Evolutionary conservation across 2,329 filamentous ascomycete genomes (phyloP), one percentile per base, ranked within the genome.

Genomic region (Lasiodiplodia sp.): DNA sequence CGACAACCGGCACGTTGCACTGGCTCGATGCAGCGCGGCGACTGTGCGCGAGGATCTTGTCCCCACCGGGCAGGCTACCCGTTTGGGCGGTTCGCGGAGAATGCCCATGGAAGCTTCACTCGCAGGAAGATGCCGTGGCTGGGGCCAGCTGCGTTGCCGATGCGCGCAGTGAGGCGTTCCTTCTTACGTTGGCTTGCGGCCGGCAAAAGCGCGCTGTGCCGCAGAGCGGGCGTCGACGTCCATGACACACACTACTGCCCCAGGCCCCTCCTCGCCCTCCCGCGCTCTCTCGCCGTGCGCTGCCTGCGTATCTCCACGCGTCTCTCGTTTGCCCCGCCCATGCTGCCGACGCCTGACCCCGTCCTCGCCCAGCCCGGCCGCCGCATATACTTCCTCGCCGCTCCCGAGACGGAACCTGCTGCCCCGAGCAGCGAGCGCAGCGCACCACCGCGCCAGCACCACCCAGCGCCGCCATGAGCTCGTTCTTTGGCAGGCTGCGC

Each of bases 401-500:
- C 60, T 51, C 44, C 60, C 44, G 31, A 37, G 16, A 58, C 65
- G 65, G 55, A 60, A 55, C 55, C 56, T 49, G 65, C 65, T 57
- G 65, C 65, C 55, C 56, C 55, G 55, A 60, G 53, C 56, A 60
- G 66, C 56, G 23, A 53, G 56, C 37, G 37, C 66, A 52, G 66
- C 56, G 14, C 44, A 31, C n/a, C 56, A 31, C 66, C 37, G 44
- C 47, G 21, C 66, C 66, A 47, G 12, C 56, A 38, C 57, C 55
- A 40, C 40, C 53, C 65, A 34, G 34, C 55, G 70, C 72, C 71
- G 77, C 72, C 72, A 86, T 86, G 85, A 82, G 82, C 73, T 83
- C 82, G 55, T 86, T 87, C 82, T 86, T 86, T 77, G 82, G 83
- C 70, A 82, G 84, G 74, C 81, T 86, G 75, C 86, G 86, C 76